Evolutionary conservation across 129 eudicot species (phyloP).

Genomic region (Tagetes erecta): DNA sequence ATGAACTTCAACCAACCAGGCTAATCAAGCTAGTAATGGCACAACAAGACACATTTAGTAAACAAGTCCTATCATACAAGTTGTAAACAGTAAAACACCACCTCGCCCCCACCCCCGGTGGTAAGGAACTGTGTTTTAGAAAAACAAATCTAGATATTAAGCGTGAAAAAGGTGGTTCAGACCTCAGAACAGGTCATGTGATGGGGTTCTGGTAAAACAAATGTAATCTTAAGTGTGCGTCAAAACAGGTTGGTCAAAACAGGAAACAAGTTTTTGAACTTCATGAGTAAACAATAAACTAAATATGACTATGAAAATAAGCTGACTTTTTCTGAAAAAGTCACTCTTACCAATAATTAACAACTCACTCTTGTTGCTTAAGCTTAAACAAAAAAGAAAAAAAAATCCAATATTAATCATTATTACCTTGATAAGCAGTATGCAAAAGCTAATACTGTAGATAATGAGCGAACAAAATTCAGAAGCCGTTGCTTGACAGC

Average conservation of each 20-base stretch:
- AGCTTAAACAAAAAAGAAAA: not conserved
- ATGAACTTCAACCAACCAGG: constrained; percentile 20
- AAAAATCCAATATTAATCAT: not conserved
- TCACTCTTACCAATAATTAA: constrained; percentile 1
- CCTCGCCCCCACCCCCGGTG: constrained; percentile 10
- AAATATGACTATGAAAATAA: too few relatives aligned
- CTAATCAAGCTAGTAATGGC: constrained; percentile 17
- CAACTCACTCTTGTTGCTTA: not conserved
- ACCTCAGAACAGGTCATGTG: not conserved
- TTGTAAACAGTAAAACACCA: constrained; percentile 4
- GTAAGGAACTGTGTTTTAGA: not conserved
- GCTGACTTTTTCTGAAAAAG: not conserved
- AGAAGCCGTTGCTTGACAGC: constrained; percentile 79
- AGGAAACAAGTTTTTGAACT: not conserved
- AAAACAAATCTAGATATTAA: not conserved
- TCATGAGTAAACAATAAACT: too few relatives aligned
- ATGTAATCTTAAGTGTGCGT: not conserved
- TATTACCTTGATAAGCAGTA: constrained; percentile 75
- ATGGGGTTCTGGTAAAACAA: too few relatives aligned
- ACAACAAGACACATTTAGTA: constrained; percentile 5
- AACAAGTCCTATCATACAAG: constrained; percentile 15
- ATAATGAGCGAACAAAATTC: constrained; percentile 68
- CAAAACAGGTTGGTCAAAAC: not conserved
- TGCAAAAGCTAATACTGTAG: constrained; percentile 82
- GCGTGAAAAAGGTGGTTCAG: not conserved